Conservation (phyloP, 2,329 filamentous ascomycete species). For the Cercospora zeina region DNA sequence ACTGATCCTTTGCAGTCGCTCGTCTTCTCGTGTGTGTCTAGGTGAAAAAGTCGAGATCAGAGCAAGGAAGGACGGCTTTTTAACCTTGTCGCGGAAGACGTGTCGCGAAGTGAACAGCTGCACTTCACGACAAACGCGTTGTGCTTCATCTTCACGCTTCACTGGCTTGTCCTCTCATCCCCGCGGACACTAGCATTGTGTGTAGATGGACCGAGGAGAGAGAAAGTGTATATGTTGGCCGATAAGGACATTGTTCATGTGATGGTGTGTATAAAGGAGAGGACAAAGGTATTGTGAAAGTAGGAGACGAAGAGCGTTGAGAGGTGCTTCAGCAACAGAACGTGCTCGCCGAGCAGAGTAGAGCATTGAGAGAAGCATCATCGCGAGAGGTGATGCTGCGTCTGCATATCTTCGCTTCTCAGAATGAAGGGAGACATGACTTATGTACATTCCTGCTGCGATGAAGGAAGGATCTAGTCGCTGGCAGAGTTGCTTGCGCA, state of each 20-base stretch:
- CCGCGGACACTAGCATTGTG: neutral
- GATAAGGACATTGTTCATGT: neutral
- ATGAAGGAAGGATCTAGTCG: neutral
- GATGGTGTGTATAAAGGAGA: neutral
- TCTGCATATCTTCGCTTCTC: too few relatives aligned
- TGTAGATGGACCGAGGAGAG: neutral
- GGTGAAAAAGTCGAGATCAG: neutral
- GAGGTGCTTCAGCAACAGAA: neutral
- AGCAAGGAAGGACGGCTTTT: neutral
- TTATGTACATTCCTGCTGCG: neutral
- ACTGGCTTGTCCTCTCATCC: neutral
- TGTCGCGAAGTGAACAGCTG: neutral
- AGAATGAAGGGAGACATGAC: too few relatives aligned
- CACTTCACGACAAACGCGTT: neutral
- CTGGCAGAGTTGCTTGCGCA: neutral
- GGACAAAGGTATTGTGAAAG: neutral
- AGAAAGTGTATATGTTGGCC: neutral
- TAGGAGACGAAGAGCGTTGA: neutral
- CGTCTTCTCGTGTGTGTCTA: neutral
- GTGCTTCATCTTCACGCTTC: neutral
- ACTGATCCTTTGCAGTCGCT: neutral
- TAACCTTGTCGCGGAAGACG: neutral
- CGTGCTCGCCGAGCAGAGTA: neutral
- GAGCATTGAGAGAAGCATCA: too few relatives aligned
- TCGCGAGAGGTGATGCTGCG: too few relatives aligned